Evolutionary conservation across 73 alveolate species (phyloP), one percentile per base, ranked within the genome.

Genomic region (Paramecium sexaurelia): DNA sequence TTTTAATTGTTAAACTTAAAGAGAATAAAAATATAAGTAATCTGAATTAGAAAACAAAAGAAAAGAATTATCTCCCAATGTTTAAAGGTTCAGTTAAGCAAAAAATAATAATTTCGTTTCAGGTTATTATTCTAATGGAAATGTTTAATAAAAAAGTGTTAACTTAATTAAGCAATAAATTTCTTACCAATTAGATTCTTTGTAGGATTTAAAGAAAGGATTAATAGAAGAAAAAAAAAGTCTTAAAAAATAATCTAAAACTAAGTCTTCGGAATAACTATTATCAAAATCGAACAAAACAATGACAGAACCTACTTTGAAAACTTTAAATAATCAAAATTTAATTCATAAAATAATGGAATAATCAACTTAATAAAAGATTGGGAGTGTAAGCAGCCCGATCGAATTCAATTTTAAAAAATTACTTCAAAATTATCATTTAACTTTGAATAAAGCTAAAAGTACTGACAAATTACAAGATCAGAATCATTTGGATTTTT

Each of bases 341-440:
- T 33, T 78, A 8, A 37, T 78, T 1, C 19, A 78, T 39, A 78
- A 78, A 39, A 78, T 73, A 2, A 73, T 33, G 15, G 87, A 73
- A 24, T 39, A 61, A 26, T 29, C 83, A 33, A 20, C 0, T 35
- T 32, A 71, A 71, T 37, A 71, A 40, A 35, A 71, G 43, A 35
- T 10, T 71, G 43, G 57, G 2, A 29, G 73, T 22, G 0, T 29
- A 22, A 45, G 43, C 90, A 78, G 39, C 27, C 90, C 90, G 5
- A 61, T 78, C 26, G 90, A 78, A 78, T 78, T 45, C 15, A 78
- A 78, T 78, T 78, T 78, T 43, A 78, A 78, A 78, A 22, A 78
- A 78, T 45, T 78, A 45, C 45, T 78, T 15, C 33, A 78, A 41
- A 37, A 43, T 20, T 78, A 78, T 19, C 71, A 78, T 40, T 33